Base-by-base conservation (phyloP, 1,284 basidiomycete species). In the Laetiporus sulphureus region DNA sequence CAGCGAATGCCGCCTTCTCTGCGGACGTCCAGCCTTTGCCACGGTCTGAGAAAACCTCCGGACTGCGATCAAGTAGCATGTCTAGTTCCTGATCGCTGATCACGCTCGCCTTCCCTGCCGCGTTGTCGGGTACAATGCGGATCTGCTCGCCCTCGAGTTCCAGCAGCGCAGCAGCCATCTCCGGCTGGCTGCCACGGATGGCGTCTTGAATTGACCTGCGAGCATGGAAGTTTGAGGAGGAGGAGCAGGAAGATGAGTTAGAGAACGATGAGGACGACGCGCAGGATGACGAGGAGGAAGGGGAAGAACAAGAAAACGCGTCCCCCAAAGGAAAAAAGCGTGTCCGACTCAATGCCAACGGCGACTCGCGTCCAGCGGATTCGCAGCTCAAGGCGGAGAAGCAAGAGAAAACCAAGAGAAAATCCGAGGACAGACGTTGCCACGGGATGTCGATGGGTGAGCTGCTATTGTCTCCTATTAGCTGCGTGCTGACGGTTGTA, bases 81-180 rank as follows among this genome's bases (percentile, higher is more conserved):
- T 85, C 79, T 32, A 97, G 65, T 52, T 95, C 87, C 32, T 72
- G 73, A 47, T 95, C 86, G 48, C 80, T 83, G 56, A 97, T 75
- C 44, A 97, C 82, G 44, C 78, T 77, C 23, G 69, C 67, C 56
- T 77, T 79, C 23, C 77, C 80, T 47, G 73, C 85, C 60, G 67
- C 71, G 16, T 80, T 85, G 50, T 82, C 77, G 10, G 78, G 74
- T 12, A 91, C 89, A n/a, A 95, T 79, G 42, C 89, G 79, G 46
- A 96, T 91, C 58, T 91, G 84, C 63, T 96, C 90, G 16, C 83
- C 83, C 56, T 96, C 91, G 5, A 94, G 75, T 39, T 75, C 75
- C 19, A 95, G 69, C 18, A 97, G 66, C 6, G 79, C 73, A n/a
- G 83, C 77, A 0, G 91, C 88, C 69, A 93, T 76, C 50, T 92